These are phyloP conservation scores for Elsinoe batatas DNA, from an alignment of 2,329 filamentous ascomycete species.

Conservation along the genomic window DNA sequence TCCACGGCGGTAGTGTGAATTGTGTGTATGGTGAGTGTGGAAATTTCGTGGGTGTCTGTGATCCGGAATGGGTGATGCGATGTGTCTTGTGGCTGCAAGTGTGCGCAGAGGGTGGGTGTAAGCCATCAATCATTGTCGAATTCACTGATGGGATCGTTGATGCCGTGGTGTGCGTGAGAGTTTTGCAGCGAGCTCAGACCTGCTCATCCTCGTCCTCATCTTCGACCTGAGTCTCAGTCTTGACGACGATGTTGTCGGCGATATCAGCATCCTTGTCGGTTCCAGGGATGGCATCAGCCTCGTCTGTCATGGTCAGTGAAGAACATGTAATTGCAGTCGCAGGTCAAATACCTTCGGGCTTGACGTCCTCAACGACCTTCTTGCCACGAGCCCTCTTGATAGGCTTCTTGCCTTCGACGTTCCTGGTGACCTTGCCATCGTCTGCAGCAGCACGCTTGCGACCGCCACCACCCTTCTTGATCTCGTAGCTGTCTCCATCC, in stretches of 20 bases:
- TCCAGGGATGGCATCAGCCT: slow-evolving; percentile 32
- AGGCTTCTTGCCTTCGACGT: neutral
- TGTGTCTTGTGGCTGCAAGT: too few species aligned
- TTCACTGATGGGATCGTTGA: too few species aligned
- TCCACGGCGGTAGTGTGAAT: too few species aligned
- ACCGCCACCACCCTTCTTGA: neutral
- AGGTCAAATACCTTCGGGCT: neutral
- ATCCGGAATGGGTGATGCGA: too few species aligned
- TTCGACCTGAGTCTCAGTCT: slow-evolving; percentile 6
- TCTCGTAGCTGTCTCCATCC: neutral
- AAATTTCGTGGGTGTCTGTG: too few species aligned
- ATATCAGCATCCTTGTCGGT: slow-evolving; percentile 17
- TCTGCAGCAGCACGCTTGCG: neutral
- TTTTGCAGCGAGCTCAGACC: too few species aligned
- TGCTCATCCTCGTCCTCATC: neutral
- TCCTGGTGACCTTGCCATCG: neutral
- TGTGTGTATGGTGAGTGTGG: too few species aligned
- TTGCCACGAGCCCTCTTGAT: neutral
- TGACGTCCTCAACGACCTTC: neutral
- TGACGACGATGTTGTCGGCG: slow-evolving; percentile 20
- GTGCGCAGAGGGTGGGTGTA: too few species aligned
- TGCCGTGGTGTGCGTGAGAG: neutral
- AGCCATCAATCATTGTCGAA: too few species aligned
- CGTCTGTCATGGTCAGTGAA: too few species aligned
- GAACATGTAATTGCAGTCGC: too few species aligned